Evolutionary conservation across 2,329 filamentous ascomycete genomes (phyloP).

Genomic region (Thielaviopsis cerberus): DNA sequence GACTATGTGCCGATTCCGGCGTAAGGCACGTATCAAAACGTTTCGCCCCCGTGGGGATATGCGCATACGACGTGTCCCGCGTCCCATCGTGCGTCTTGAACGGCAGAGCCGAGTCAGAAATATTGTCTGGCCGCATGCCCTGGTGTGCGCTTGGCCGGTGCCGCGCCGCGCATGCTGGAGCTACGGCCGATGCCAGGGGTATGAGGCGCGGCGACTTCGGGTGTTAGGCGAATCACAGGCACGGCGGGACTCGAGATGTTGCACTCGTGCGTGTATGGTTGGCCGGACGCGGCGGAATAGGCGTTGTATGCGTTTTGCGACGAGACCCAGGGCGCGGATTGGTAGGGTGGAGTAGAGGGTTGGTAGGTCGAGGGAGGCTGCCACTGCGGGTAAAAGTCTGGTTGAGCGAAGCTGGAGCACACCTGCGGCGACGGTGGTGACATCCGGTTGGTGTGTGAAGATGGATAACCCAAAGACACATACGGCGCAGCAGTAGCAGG

Average conservation of each 20-base stretch:
- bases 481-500: not conserved
- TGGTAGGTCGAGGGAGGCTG: no score
- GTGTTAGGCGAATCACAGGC: not conserved
- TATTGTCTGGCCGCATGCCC: not conserved
- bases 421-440: not conserved
- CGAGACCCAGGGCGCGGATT: not conserved
- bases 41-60: not conserved
- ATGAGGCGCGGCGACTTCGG: no score
- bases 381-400: not conserved
- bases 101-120: not conserved
- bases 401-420: not conserved
- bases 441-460: not conserved
- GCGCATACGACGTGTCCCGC: not conserved
- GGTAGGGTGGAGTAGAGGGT: not conserved
- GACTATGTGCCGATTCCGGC: not conserved
- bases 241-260: not conserved
- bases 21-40: not conserved
- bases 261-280: not conserved
- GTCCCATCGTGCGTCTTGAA: not conserved
- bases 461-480: not conserved
- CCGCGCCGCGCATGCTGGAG: not conserved
- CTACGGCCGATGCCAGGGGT: not conserved
- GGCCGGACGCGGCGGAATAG: not conserved
- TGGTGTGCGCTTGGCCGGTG: not conserved
- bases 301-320: not conserved